Base-by-base conservation (phyloP, 2,329 filamentous ascomycete genomes). In the Lomentospora prolificans region DNA sequence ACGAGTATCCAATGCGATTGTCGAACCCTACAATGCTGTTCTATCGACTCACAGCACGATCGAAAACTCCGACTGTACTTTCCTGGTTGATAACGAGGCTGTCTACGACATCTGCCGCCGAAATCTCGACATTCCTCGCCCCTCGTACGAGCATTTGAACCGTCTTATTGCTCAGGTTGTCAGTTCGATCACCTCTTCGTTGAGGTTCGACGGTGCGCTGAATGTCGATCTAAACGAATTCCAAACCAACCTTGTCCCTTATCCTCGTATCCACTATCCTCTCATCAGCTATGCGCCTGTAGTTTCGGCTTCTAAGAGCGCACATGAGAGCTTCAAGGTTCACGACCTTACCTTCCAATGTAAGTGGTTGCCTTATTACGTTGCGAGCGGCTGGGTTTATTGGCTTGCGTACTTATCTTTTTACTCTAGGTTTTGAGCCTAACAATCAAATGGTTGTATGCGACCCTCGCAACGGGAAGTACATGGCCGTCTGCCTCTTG, bases 261-360 rank as follows among this genome's bases (percentile, higher is more conserved):
- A 85, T 70, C 84, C 84, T 33, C 83, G 84, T 69, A 87, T 88
- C 62, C 84, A 87, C 75, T 88, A 86, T 71, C 85, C 85, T 54
- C 72, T 87, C 50, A 86, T 87, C 73, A 85, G 81, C 74, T 87
- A 87, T 66, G 83, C 85, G 9, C 84, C 84, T 30, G 84, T 88
- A 63, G 77, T 87, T 61, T 87, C 84, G 22, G 82, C 83, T 58
- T 77, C 80, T 75, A 89, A 88, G 80, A 89, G 86, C 71, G 81
- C 84, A 51, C 89, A 94, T 67, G 89, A 94, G 77, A 89, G 86
- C 76, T 91, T 91, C 82, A 90, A 89, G 78, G 85, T 90, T 56
- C 80, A 83, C 60, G 89, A 94, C 62, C 73, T 87, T 60, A 87
- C 84, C 66, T 83, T 86, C 74, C 84, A 87, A 70, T 87, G 84